Percentiles rank a stretch among this genome's conserved stretches.
Conservation (phyloP, 495 filamentous ascomycete species). For the Xylaria palmicola region DNA sequence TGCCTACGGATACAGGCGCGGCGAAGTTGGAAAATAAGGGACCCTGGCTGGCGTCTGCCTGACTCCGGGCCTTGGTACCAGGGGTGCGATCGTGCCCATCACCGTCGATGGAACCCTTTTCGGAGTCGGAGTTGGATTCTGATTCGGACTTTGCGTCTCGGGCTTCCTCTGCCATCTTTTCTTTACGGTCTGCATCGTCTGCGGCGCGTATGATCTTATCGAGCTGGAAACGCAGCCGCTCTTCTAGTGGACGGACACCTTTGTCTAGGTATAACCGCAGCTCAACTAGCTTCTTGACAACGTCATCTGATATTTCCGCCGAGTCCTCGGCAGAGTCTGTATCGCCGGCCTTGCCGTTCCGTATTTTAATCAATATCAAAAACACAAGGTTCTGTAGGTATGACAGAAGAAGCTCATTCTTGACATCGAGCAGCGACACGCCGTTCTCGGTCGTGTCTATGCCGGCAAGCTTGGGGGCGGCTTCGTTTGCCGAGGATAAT, state of each 20-base stretch:
- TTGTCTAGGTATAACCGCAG: slow-evolving; percentile 85
- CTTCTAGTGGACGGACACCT: slow-evolving; percentile 85
- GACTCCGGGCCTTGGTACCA: slow-evolving; percentile 31
- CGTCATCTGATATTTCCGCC: slow-evolving; percentile 39
- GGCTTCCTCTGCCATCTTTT: slow-evolving; percentile 27
- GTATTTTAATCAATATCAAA: slow-evolving; percentile 77
- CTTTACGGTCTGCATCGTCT: slow-evolving; percentile 62
- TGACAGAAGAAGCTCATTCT: slow-evolving; percentile 91
- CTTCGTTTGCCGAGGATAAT: slow-evolving; percentile 57
- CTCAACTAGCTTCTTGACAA: slow-evolving; percentile 80
- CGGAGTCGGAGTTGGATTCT: slow-evolving; percentile 46
- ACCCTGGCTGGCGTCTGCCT: slow-evolving; percentile 65
- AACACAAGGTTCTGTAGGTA: slow-evolving; percentile 95
- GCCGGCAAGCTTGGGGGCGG: slow-evolving; percentile 57
- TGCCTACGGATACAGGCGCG: slow-evolving; percentile 33
- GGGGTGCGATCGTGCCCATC: slow-evolving; percentile 40
- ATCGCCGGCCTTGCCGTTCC: slow-evolving; percentile 47
- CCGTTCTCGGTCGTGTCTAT: slow-evolving; percentile 70
- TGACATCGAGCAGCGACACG: slow-evolving; percentile 90
- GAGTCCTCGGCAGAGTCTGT: slow-evolving; percentile 20
- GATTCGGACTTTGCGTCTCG: slow-evolving; percentile 32
- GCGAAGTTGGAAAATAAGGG: slow-evolving; percentile 56
- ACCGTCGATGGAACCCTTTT: slow-evolving; percentile 31
- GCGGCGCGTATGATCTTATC: slow-evolving; percentile 87
- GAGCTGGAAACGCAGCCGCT: slow-evolving; percentile 80